These are phyloP conservation scores for Acanthamoeba lenticulata DNA, from an alignment of 208 protist species.

Conservation along the genomic window DNA sequence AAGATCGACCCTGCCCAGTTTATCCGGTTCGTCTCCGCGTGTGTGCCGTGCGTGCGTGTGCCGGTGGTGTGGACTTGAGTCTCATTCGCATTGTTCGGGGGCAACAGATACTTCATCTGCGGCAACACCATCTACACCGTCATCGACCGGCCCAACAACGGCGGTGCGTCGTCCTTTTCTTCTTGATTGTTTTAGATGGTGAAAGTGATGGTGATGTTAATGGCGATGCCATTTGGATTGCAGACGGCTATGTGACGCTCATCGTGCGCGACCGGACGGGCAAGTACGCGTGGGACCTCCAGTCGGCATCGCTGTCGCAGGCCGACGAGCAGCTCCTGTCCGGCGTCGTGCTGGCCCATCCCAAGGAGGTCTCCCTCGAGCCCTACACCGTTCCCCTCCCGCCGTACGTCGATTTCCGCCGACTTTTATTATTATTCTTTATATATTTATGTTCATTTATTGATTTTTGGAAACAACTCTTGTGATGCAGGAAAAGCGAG, in stretches of 20 bases:
- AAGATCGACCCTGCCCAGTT: slow-evolving; percentile 21
- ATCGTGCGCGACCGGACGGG: slow-evolving; percentile 37
- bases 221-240: background rate
- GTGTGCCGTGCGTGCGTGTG: background rate
- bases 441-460: too few relatives aligned
- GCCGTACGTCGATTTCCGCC: background rate
- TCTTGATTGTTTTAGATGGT: background rate
- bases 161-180: background rate
- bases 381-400: background rate
- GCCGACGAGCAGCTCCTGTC: background rate
- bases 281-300: slow-evolving; percentile 33
- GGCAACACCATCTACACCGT: background rate
- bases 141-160: slow-evolving; percentile 39
- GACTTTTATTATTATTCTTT: too few relatives aligned
- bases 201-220: background rate
- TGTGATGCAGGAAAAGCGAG: background rate
- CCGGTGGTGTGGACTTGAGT: background rate
- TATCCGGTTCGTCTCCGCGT: background rate
- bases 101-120: background rate
- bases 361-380: background rate
- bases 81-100: too few relatives aligned
- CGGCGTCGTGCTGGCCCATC: background rate
- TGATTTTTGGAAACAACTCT: too few relatives aligned
- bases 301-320: background rate
- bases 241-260: slow-evolving; percentile 27